Percentiles rank a stretch among this genome's conserved stretches.
phyloP scores from a whole-genome alignment of 179 eudicot genomes.

The Spergularia azorica region DNA sequence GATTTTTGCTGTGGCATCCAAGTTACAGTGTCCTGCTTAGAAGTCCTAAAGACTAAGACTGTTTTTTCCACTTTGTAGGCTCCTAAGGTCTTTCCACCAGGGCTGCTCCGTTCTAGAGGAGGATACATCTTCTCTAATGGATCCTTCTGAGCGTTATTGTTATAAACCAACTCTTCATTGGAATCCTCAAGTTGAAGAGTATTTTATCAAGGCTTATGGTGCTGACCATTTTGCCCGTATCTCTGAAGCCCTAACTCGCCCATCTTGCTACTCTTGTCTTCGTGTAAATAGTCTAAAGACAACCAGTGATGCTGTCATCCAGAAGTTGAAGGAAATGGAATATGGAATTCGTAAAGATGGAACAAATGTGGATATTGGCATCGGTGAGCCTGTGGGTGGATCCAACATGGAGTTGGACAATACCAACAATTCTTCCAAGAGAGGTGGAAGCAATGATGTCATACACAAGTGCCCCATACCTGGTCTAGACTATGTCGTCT shows the following conservation, averaged over 20 bases:
- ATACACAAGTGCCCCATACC: conserved; percentile 78
- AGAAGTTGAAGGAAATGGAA: conserved; percentile 55
- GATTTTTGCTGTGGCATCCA: background rate
- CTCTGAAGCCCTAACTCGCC: conserved; percentile 75
- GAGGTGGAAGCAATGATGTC: conserved; percentile 17
- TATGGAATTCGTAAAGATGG: conserved; percentile 29
- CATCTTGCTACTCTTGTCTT: conserved; percentile 86
- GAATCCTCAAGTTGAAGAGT: conserved; percentile 80
- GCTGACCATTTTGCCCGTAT: conserved; percentile 70
- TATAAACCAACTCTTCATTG: conserved; percentile 67
- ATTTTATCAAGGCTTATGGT: conserved; percentile 81
- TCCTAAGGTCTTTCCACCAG: conserved; percentile 33
- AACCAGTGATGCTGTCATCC: conserved; percentile 63
- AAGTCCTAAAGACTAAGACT: background rate
- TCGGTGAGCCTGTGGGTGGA: background rate
- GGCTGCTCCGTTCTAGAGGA: conserved; percentile 29
- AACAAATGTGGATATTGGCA: background rate
- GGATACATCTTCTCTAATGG: conserved; percentile 36
- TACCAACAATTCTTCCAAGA: conserved; percentile 4
- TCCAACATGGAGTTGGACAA: background rate
- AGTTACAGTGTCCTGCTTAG: conserved; percentile 9
- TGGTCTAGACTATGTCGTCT: conserved; percentile 77
- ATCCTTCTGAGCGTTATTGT: conserved; percentile 61
- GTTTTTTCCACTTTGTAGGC: conserved; percentile 33
- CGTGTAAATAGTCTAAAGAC: conserved; percentile 81